Percentiles rank a stretch among this genome's conserved stretches.
phyloP scores from a whole-genome alignment of 2,329 filamentous ascomycete species.

The Sarocladiaceae sp. region DNA sequence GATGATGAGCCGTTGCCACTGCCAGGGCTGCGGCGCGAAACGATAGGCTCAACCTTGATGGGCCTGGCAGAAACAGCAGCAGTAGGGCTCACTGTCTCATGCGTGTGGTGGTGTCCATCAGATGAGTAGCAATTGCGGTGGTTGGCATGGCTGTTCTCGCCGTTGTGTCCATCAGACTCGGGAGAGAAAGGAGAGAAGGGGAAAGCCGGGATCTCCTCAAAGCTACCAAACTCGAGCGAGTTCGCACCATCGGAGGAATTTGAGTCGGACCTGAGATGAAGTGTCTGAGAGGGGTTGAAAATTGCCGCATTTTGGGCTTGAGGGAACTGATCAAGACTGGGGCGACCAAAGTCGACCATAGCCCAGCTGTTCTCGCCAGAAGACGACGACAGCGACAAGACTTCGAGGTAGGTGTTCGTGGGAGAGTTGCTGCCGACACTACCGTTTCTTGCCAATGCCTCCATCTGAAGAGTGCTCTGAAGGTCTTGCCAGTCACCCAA shows the following conservation, averaged over 20 bases:
- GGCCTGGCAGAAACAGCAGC: slow-evolving; percentile 65
- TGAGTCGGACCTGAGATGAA: slow-evolving; percentile 83
- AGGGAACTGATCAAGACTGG: slow-evolving; percentile 58
- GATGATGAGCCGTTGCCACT: slow-evolving; percentile 50
- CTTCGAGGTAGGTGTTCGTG: slow-evolving; percentile 66
- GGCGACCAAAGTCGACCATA: slow-evolving; percentile 70
- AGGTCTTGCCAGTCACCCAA: slow-evolving; percentile 80
- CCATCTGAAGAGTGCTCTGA: slow-evolving; percentile 53
- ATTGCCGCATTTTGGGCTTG: slow-evolving; percentile 60
- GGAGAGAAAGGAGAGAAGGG: slow-evolving; percentile 79
- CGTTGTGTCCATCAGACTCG: slow-evolving; percentile 67
- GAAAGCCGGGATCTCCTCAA: slow-evolving; percentile 70
- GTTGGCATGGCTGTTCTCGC: slow-evolving; percentile 45
- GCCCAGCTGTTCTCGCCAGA: slow-evolving; percentile 80
- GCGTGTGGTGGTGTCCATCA: slow-evolving; percentile 44
- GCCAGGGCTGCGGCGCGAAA: slow-evolving; percentile 56
- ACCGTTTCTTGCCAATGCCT: slow-evolving; percentile 34
- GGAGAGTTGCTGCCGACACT: slow-evolving; percentile 43
- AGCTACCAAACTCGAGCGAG: slow-evolving; percentile 69
- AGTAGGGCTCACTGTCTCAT: slow-evolving; percentile 62
- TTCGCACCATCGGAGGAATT: slow-evolving; percentile 74
- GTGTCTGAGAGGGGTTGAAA: slow-evolving; percentile 86
- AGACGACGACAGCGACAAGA: slow-evolving; percentile 74
- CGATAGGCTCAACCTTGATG: slow-evolving; percentile 52
- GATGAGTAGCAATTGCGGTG: slow-evolving; percentile 61